These are phyloP conservation scores for Penicillium sp. DNA, from an alignment of 2,329 filamentous ascomycete species.

Conservation along the genomic window DNA sequence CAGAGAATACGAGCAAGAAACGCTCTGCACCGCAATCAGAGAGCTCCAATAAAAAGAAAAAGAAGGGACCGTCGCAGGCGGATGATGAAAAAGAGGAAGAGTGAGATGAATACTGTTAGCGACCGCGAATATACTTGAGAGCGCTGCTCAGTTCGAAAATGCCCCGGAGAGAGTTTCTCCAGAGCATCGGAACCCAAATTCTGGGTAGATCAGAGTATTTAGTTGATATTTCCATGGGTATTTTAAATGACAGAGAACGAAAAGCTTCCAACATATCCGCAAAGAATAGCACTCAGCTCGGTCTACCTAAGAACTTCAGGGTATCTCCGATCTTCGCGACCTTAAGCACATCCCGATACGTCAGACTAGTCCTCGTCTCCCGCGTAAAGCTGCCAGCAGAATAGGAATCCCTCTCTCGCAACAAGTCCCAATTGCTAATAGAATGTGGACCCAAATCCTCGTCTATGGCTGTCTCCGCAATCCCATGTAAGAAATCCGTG, in stretches of 20 bases:
- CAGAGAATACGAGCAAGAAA: not conserved
- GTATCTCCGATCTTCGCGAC: slow-evolving; percentile 72
- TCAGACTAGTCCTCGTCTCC: slow-evolving; percentile 58
- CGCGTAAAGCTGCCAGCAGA: slow-evolving; percentile 48
- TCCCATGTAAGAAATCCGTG: slow-evolving; percentile 59
- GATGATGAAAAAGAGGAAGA: not conserved
- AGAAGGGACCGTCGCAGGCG: not conserved
- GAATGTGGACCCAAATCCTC: slow-evolving; percentile 55
- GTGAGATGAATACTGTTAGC: not conserved
- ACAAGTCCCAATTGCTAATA: slow-evolving; percentile 59
- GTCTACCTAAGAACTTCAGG: slow-evolving; percentile 53
- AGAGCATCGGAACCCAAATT: no score
- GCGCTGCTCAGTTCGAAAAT: no score
- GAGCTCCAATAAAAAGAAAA: slow-evolving; percentile 6
- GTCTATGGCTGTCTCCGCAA: slow-evolving; percentile 60
- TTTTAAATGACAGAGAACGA: no score
- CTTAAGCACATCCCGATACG: slow-evolving; percentile 79
- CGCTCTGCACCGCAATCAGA: slow-evolving; percentile 7
- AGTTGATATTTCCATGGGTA: no score
- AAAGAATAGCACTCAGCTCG: not conserved
- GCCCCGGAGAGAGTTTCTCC: no score
- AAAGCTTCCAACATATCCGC: no score
- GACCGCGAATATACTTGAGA: not conserved
- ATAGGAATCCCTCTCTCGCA: slow-evolving; percentile 45
- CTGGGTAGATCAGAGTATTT: no score